These are phyloP conservation scores for Cladophialophora psammophila DNA, from an alignment of 2,329 filamentous ascomycete species.

Conservation along the genomic window DNA sequence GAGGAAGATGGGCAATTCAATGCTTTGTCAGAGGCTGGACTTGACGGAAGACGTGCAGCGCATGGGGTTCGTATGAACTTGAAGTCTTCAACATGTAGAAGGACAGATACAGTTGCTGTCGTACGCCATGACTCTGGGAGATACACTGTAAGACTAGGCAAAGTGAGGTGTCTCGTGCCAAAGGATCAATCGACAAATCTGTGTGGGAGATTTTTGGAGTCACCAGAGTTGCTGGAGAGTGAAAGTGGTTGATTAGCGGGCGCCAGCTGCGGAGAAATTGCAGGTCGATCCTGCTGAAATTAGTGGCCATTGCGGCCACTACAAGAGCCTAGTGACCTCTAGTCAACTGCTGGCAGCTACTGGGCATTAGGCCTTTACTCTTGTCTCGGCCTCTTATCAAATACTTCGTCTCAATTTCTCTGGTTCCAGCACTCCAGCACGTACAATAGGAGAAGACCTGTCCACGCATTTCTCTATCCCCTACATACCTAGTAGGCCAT, in stretches of 20 bases:
- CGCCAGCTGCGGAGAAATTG: conserved; percentile 17
- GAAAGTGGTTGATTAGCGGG: background rate
- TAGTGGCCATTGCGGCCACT: too few species aligned
- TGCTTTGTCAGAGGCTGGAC: conserved; percentile 8
- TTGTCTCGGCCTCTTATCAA: background rate
- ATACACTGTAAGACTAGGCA: background rate
- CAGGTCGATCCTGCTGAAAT: conserved; percentile 14
- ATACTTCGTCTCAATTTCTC: background rate
- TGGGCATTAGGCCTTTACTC: too few species aligned
- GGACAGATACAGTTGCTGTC: background rate
- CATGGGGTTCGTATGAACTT: background rate
- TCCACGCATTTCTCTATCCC: too few species aligned
- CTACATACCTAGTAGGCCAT: background rate
- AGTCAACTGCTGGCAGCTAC: too few species aligned
- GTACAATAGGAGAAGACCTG: background rate
- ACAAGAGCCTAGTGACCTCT: too few species aligned
- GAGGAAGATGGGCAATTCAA: conserved; percentile 6
- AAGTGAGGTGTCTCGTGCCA: conserved; percentile 16
- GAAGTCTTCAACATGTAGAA: background rate
- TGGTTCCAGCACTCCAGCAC: background rate
- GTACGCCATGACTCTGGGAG: background rate
- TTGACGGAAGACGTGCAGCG: background rate
- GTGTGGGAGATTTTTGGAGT: conserved; percentile 9
- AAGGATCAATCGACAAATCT: conserved; percentile 6
- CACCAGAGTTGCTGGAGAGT: background rate